Evolutionary conservation across 768 basidiomycete genomes (phyloP).

Genomic region (Astraeus odoratus): DNA sequence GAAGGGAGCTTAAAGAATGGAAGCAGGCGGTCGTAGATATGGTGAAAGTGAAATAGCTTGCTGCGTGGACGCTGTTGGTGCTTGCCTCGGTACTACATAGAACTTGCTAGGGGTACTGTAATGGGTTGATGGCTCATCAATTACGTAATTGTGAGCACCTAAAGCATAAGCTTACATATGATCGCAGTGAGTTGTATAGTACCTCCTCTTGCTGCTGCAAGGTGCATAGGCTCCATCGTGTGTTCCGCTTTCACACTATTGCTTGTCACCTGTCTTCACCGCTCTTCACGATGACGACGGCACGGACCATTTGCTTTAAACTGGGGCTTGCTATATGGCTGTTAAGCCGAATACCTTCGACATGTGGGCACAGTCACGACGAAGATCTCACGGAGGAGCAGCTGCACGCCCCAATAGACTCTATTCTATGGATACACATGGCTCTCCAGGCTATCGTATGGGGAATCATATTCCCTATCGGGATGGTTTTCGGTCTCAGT

Average conservation of each 20-base stretch:
- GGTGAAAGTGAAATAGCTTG: conserved; percentile 6
- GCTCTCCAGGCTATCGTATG: conserved; percentile 70
- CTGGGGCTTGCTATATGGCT: not conserved
- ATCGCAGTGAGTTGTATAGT: too few species aligned
- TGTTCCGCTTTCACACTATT: too few species aligned
- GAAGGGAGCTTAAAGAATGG: conserved; percentile 35
- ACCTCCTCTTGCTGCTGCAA: too few species aligned
- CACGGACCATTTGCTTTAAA: not conserved
- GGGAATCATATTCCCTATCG: conserved; percentile 83
- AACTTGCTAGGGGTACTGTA: not conserved
- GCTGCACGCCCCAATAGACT: conserved; percentile 60
- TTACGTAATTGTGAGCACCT: too few species aligned
- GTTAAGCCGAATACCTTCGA: conserved; percentile 4
- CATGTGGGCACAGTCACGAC: conserved; percentile 50
- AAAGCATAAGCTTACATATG: too few species aligned
- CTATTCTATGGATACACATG: conserved; percentile 80
- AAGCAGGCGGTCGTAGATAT: conserved; percentile 5
- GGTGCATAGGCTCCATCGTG: too few species aligned
- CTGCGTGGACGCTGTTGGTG: not conserved
- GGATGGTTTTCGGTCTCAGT: conserved; percentile 70
- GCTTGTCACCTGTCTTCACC: too few species aligned
- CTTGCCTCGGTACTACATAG: not conserved
- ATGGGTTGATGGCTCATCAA: not conserved
- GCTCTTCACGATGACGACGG: not conserved
- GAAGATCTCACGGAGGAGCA: conserved; percentile 53